Evolutionary conservation across 2,329 filamentous ascomycete species (phyloP).

Genomic region (Clonostachys rhizophaga): DNA sequence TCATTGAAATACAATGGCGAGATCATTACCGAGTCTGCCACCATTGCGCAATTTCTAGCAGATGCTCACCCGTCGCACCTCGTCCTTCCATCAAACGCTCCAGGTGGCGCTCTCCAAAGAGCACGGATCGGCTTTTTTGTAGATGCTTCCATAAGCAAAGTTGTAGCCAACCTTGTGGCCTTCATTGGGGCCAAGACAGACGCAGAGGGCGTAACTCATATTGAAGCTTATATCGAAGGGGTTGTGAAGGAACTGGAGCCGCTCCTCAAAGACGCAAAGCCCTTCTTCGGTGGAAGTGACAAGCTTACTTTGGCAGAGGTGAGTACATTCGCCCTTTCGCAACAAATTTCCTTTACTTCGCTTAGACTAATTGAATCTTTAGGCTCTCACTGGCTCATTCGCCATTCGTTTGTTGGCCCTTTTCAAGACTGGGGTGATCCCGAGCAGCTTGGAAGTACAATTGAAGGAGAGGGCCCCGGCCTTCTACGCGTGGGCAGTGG

Average conservation of each 20-base stretch:
- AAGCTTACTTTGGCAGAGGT: slow-evolving; percentile 73
- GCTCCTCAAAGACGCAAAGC: slow-evolving; percentile 48
- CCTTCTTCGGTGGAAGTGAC: slow-evolving; percentile 61
- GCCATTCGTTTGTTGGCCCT: slow-evolving; percentile 54
- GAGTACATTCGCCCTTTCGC: slow-evolving; percentile 7
- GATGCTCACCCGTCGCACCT: slow-evolving; percentile 68
- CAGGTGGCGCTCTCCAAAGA: slow-evolving; percentile 52
- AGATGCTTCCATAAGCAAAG: slow-evolving; percentile 64
- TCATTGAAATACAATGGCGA: slow-evolving; percentile 60
- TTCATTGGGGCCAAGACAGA: slow-evolving; percentile 39
- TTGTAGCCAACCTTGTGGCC: slow-evolving; percentile 36
- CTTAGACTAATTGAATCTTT: slow-evolving; percentile 5
- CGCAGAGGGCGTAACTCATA: slow-evolving; percentile 42
- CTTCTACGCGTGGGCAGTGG: slow-evolving; percentile 64
- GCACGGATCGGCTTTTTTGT: slow-evolving; percentile 69
- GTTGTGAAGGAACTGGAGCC: slow-evolving; percentile 72
- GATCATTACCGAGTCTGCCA: slow-evolving; percentile 68
- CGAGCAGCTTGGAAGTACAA: slow-evolving; percentile 34
- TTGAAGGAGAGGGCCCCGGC: slow-evolving; percentile 54
- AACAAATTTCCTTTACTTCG: not conserved
- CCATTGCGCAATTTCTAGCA: slow-evolving; percentile 67
- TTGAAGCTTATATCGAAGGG: slow-evolving; percentile 44
- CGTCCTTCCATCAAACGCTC: slow-evolving; percentile 46
- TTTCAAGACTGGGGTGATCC: slow-evolving; percentile 48
- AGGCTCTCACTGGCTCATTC: slow-evolving; percentile 65